Evolutionary conservation across 139 green algal genomes (phyloP), one percentile per base, ranked within the genome.

Genomic region (Picochlorum sp.): DNA sequence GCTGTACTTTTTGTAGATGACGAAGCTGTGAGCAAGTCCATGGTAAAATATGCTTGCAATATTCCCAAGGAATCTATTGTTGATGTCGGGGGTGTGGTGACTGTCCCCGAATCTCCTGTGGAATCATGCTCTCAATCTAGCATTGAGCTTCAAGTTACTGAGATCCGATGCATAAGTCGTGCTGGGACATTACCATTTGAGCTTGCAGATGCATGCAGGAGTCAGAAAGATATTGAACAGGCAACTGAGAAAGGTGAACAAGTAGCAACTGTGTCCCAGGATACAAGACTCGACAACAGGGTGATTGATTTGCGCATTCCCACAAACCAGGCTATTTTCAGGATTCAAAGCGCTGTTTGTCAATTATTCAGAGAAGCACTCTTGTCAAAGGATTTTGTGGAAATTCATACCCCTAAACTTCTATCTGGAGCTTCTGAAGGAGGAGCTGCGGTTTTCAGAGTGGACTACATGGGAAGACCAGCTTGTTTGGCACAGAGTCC

Each of bases 351-450:
- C 33, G 80, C 57, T 22, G 88, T 97, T 20, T 13, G 57, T 61
- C 73, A 88, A 80, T 73, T 97, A 29, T 98, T 97, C 80, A 74
- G 84, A 30, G 78, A 89, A 44, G 57, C 64, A 16, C 69, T 98
- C 59, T 61, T 88, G 25, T 26, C 25, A 1, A 53, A 85, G 35
- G 80, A 78, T 39, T 91, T 98, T 70, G 64, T 89, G 33, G 93
- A 99, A 79, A 97, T 99, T 70, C 93, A 99, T 85, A 90, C 90
- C 2, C 93, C 93, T 26, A 98, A 98, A 73, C 76, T 93, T 22
- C 77, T 90, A 26, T 76, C 67, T 7, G 90, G 90, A 33, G 77
- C 89, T 20, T 85, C 64, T 41, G 90, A 97, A 69, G 91, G 92
- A 47, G 92, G 92, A 50, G 81, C 92, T 16, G 63, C 78, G 18